phyloP scores from a whole-genome alignment of 1,284 basidiomycete genomes.

The Trichosporon faecale region DNA sequence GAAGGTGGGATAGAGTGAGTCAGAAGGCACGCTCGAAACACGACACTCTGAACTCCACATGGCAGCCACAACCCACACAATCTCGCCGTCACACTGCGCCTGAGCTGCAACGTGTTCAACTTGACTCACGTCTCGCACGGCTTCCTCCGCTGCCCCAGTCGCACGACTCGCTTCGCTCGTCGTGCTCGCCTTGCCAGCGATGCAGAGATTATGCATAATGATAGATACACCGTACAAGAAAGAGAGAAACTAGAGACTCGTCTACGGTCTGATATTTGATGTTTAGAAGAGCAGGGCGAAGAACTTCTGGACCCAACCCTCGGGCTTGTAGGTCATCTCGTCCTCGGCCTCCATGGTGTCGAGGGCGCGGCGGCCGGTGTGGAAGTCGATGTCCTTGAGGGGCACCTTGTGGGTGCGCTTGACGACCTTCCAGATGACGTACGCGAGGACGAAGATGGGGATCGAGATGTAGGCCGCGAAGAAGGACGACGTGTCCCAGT shows the following conservation, averaged over 20 bases:
- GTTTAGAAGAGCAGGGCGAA: slow-evolving; percentile 35
- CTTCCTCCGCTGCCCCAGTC: too few relatives aligned
- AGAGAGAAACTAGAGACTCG: background rate
- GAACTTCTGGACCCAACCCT: slow-evolving; percentile 30
- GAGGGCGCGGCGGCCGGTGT: slow-evolving; percentile 60
- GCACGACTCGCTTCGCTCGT: background rate
- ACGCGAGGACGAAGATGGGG: slow-evolving; percentile 54
- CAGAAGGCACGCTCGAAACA: too few relatives aligned
- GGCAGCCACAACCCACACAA: too few relatives aligned
- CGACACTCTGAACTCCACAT: too few relatives aligned
- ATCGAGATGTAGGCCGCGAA: slow-evolving; percentile 52
- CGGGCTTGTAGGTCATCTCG: slow-evolving; percentile 31
- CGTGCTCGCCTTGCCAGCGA: background rate
- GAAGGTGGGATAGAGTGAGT: too few relatives aligned
- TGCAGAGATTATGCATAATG: background rate
- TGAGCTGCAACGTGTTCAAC: too few relatives aligned
- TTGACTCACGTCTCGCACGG: too few relatives aligned
- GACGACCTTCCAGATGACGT: slow-evolving; percentile 60
- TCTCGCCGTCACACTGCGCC: too few relatives aligned
- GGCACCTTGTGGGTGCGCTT: slow-evolving; percentile 59
- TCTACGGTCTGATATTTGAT: background rate
- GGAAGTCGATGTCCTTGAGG: slow-evolving; percentile 62
- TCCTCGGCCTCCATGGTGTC: slow-evolving; percentile 60
- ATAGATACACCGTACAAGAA: slow-evolving; percentile 3
- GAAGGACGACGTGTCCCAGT: slow-evolving; percentile 50